Base-by-base conservation (phyloP, 148 eudicot genomes). In the Gaultheria prostrata region DNA sequence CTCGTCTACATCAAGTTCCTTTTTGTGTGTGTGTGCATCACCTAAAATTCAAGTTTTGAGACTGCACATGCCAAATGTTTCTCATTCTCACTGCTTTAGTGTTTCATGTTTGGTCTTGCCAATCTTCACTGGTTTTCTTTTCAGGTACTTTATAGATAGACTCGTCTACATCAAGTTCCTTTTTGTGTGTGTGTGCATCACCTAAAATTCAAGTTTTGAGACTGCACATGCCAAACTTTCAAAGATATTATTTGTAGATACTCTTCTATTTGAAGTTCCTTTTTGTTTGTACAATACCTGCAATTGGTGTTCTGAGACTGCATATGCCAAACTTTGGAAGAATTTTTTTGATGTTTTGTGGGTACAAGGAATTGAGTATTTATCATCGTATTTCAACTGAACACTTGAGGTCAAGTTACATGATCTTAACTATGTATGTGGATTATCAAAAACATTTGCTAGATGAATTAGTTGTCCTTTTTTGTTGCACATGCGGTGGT, bases 21-120 rank as follows among this genome's bases (percentile, higher is more conserved):
- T 49, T 12, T 49, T 49, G 43, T 39, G 43, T 56, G 59, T 51
- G 18, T 17, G 8, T 54, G 1, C 21, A 54, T 17, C 59, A 54
- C 21, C 21, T 21, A 54, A n/a, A 18, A 54, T 17, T 4, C 21
- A 54, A 54, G 21, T 54, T 54, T 54, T 57, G 63, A 57, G 24
- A 57, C 24, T 57, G 63, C n/a, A 18, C 20, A 18, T 57, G 63
- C 8, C 63, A 20, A 57, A 93, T 91, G 97, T 63, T 93, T 83
- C 92, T 97, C 76, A 93, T 97, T 88, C 93, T 94, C 61, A 81
- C 83, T 80, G 98, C 86, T 56, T 86, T 94, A 26, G 75, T 91
- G 71, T 89, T 97, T 82, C 99, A 97, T 82, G 84, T 93, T 33
- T 97, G 98, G 98, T 93, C 98, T 79, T 97, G 99, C 89, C 98